phyloP scores from a whole-genome alignment of 495 filamentous ascomycete species.

The Aspergillus kassunensis region DNA sequence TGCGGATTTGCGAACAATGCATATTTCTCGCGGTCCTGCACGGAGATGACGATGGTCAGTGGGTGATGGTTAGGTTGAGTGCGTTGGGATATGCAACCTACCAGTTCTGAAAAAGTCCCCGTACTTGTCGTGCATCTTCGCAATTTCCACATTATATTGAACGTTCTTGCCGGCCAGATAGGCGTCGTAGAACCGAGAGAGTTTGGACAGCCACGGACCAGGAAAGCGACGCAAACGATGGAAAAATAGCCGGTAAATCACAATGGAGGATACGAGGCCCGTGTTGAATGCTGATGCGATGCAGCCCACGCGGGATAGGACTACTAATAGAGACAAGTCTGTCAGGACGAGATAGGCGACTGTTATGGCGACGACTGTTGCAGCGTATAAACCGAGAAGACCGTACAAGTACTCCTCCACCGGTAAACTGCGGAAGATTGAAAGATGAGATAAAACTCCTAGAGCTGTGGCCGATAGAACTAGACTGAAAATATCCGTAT shows the following conservation, averaged over 20 bases:
- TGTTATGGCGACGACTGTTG: background rate
- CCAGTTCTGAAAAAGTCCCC: conserved; percentile 23
- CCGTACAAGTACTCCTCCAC: conserved; percentile 7
- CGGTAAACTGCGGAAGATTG: background rate
- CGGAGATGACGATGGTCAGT: background rate
- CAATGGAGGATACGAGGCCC: conserved; percentile 36
- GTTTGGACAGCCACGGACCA: conserved; percentile 27
- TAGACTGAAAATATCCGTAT: background rate
- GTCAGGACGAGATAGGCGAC: background rate
- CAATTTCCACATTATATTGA: conserved; percentile 15
- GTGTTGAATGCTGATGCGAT: conserved; percentile 2
- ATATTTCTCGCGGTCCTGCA: conserved; percentile 26
- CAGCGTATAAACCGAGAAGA: conserved; percentile 1
- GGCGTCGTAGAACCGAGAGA: conserved; percentile 12
- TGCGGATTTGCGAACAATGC: conserved; percentile 24
- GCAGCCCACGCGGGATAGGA: background rate
- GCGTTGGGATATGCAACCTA: background rate
- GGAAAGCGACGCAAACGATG: conserved; percentile 40
- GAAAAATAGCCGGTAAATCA: conserved; percentile 39
- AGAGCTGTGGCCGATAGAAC: background rate
- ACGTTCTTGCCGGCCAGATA: conserved; percentile 10
- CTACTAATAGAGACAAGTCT: background rate
- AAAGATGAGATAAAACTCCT: background rate
- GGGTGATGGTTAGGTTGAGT: background rate
- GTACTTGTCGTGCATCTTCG: conserved; percentile 15